phyloP scores from a whole-genome alignment of 306 rosid species.

The Canavalia ensiformis region DNA sequence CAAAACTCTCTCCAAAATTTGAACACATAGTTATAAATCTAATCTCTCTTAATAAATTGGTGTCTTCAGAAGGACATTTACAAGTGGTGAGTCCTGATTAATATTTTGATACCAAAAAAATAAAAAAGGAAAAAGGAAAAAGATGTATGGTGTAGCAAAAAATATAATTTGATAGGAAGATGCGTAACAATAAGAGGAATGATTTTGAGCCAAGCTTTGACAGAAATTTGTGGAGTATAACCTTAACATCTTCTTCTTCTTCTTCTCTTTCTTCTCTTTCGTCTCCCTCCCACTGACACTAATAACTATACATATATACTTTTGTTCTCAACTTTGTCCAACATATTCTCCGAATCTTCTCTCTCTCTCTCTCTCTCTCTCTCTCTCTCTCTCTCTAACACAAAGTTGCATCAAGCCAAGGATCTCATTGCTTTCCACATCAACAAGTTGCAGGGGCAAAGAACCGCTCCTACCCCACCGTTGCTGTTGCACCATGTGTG shows the following conservation, averaged over 20 bases:
- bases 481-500: conserved; percentile 58
- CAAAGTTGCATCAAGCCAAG: conserved; percentile 16
- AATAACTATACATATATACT: conserved; percentile 3
- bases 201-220: conserved; percentile 61
- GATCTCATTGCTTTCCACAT: conserved; percentile 41
- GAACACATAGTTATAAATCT: too few species aligned
- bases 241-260: too few species aligned
- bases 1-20: too few species aligned
- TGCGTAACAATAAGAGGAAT: background rate
- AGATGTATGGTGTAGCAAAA: too few species aligned
- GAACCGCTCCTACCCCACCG: conserved; percentile 40
- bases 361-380: background rate
- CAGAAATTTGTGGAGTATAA: conserved; percentile 46
- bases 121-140: too few species aligned
- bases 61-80: too few species aligned
- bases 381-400: background rate
- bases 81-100: too few species aligned
- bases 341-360: conserved; percentile 66
- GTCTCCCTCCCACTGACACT: background rate
- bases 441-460: conserved; percentile 42
- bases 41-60: too few species aligned
- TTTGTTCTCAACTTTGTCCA: conserved; percentile 11
- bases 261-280: background rate
- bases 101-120: too few species aligned
- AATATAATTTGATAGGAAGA: background rate